Evolutionary conservation across 202 grass and related monocot species (phyloP).

Genomic region (Panicum virgatum): DNA sequence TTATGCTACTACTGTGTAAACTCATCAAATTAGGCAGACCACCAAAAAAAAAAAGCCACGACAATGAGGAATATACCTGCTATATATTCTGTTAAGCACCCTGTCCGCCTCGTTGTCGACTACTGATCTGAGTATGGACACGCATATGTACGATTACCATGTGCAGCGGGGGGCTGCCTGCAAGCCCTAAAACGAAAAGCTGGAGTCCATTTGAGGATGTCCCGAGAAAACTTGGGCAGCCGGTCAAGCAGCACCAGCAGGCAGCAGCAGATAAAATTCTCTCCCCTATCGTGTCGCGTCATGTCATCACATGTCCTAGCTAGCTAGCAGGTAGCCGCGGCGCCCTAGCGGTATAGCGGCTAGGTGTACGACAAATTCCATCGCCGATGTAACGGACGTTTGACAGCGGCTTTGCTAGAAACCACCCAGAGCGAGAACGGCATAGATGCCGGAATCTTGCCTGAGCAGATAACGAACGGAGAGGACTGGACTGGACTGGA

Average conservation of each 20-base stretch:
- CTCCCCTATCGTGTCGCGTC: background rate
- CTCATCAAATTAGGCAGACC: background rate
- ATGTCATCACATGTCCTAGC: conserved; percentile 14
- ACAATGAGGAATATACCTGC: too few relatives aligned
- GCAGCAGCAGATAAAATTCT: background rate
- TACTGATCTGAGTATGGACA: background rate
- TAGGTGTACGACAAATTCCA: background rate
- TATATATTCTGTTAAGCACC: background rate
- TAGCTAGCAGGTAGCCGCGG: background rate
- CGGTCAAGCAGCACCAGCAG: background rate
- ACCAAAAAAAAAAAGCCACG: background rate
- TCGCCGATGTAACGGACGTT: background rate
- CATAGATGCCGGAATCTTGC: background rate
- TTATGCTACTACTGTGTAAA: background rate
- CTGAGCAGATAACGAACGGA: background rate
- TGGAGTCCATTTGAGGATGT: background rate
- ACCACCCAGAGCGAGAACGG: background rate
- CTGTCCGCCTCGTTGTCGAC: too few relatives aligned
- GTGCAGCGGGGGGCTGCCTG: background rate
- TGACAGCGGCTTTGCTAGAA: background rate
- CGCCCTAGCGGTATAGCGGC: background rate
- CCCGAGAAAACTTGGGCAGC: background rate
- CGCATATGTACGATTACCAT: background rate
- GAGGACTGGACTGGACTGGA: background rate
- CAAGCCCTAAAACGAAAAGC: background rate